phyloP scores from a whole-genome alignment of 208 protist genomes.

The Trypanosoma conorhini region DNA sequence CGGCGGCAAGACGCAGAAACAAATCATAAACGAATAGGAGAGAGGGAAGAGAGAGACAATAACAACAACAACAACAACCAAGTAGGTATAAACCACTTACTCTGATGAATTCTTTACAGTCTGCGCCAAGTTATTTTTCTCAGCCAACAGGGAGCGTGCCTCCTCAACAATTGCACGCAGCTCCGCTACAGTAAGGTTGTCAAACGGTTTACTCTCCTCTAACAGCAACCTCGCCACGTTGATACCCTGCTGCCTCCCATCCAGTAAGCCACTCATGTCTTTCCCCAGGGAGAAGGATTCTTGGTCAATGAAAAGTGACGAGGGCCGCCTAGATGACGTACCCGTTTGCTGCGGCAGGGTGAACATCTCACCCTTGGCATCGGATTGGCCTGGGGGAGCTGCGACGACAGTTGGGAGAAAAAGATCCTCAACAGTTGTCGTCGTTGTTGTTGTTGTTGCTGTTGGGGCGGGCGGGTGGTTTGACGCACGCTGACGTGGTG shows the following conservation, averaged over 20 bases:
- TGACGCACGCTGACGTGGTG: background rate
- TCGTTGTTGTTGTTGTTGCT: background rate
- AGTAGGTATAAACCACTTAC: background rate
- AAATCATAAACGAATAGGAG: background rate
- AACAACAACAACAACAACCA: constrained; percentile 11
- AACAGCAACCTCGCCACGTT: constrained; percentile 31
- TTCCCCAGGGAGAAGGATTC: background rate
- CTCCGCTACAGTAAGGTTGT: constrained; percentile 56
- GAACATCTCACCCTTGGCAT: background rate
- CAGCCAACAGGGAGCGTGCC: constrained; percentile 32
- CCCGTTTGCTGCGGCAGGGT: background rate
- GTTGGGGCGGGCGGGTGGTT: background rate
- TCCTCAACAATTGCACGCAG: constrained; percentile 68
- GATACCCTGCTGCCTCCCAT: background rate
- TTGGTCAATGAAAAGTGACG: background rate
- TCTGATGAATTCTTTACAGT: background rate
- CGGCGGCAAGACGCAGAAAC: too few species aligned
- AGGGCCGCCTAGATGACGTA: too few species aligned
- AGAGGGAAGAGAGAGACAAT: background rate
- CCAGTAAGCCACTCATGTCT: background rate
- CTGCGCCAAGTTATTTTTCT: constrained; percentile 4
- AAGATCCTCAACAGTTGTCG: constrained; percentile 26
- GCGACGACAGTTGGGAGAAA: background rate
- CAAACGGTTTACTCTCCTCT: constrained; percentile 57
- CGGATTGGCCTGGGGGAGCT: background rate